phyloP scores from a whole-genome alignment of 768 basidiomycete species.

The Amanita pseudoporphyria region DNA sequence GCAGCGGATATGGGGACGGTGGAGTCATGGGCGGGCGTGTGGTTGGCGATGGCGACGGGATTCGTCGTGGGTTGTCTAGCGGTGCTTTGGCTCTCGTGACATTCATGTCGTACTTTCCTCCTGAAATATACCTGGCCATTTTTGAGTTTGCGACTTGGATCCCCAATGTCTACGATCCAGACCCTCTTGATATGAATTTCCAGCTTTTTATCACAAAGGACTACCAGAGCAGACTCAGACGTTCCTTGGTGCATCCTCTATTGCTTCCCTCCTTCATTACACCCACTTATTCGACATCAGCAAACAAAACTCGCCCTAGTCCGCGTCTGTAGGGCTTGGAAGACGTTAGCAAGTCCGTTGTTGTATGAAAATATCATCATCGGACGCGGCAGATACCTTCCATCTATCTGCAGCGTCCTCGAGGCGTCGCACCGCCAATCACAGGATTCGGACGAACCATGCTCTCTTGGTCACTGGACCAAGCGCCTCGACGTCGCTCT shows the following conservation, averaged over 20 bases:
- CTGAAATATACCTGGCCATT: conserved; percentile 4
- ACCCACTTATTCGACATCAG: conserved; percentile 7
- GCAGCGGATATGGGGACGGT: conserved; percentile 47
- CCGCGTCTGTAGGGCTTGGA: conserved; percentile 19
- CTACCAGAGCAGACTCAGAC: not conserved
- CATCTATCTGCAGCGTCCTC: conserved; percentile 1
- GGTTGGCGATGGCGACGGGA: conserved; percentile 14
- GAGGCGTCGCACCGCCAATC: not conserved
- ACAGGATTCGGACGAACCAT: not conserved
- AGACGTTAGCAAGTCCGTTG: conserved; percentile 13
- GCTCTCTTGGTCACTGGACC: conserved; percentile 3
- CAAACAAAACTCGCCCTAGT: conserved; percentile 17
- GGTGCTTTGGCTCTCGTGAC: not conserved
- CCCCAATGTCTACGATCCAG: not conserved
- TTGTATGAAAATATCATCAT: conserved; percentile 19
- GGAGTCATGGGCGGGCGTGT: conserved; percentile 13
- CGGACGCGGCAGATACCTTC: not conserved
- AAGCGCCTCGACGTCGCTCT: conserved; percentile 8
- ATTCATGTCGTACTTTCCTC: not conserved
- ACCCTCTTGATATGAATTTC: conserved; percentile 6
- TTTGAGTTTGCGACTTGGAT: conserved; percentile 1
- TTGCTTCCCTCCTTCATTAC: not conserved
- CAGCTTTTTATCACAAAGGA: conserved; percentile 5
- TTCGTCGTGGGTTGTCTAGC: not conserved
- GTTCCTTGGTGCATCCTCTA: not conserved